phyloP scores from a whole-genome alignment of 352 stramenopile species.

The Thalassiosira ordinaria region DNA sequence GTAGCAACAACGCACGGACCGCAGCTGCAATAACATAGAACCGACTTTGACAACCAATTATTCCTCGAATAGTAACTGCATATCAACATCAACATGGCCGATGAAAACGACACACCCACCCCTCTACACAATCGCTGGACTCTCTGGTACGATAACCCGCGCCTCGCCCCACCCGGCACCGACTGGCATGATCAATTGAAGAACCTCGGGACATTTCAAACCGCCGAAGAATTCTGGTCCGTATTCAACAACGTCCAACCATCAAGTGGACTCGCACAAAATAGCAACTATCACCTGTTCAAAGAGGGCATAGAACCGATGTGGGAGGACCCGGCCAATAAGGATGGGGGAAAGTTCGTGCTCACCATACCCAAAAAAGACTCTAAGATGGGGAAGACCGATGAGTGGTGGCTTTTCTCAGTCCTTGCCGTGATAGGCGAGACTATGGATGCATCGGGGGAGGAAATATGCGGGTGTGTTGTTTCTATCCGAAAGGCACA shows the following conservation, averaged over 20 bases:
- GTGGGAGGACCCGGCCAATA: conserved; percentile 96
- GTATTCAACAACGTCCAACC: conserved; percentile 95
- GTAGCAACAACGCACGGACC: no score
- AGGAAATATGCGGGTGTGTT: conserved; percentile 94
- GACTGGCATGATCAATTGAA: conserved; percentile 83
- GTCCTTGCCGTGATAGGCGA: conserved; percentile 96
- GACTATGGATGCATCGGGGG: conserved; percentile 91
- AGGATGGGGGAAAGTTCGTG: conserved; percentile 96
- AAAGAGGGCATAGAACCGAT: conserved; percentile 95
- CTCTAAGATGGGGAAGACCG: conserved; percentile 87
- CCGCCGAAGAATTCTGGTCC: conserved; percentile 97
- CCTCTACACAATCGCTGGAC: conserved; percentile 75
- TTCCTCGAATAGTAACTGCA: no score
- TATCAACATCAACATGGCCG: not conserved
- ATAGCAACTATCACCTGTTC: conserved; percentile 98
- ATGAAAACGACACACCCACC: conserved; percentile 14
- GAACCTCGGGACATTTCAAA: conserved; percentile 91
- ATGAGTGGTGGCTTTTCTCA: conserved; percentile 96
- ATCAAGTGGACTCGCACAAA: conserved; percentile 89
- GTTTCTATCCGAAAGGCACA: conserved; percentile 94
- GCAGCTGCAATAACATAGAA: no score
- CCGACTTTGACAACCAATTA: no score
- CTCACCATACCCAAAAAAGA: conserved; percentile 94
- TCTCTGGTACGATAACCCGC: conserved; percentile 84
- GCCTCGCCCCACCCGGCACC: conserved; percentile 52